Percentiles rank a stretch among this genome's conserved stretches.
Evolutionary conservation across 2,329 filamentous ascomycete genomes (phyloP).

Genomic region (Aureobasidium sp.): DNA sequence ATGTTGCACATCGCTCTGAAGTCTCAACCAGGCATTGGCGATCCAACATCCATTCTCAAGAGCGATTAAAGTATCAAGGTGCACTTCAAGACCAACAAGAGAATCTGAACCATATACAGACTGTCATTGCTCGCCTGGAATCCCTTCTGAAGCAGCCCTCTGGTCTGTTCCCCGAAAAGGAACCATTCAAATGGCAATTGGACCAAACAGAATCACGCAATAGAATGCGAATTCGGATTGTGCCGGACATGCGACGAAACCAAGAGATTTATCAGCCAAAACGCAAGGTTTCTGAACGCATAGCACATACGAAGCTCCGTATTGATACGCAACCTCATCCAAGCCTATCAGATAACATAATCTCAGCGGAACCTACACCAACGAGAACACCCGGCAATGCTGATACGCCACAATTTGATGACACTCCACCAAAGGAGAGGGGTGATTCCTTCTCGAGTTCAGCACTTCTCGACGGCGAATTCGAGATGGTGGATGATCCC

Average conservation of each 20-base stretch:
- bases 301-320: conserved; percentile 31
- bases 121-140: conserved; percentile 71
- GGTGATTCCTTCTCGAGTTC: conserved; percentile 38
- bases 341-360: conserved; percentile 26
- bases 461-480: conserved; percentile 69
- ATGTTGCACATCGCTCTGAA: conserved; percentile 72
- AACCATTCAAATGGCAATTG: conserved; percentile 72
- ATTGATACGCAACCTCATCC: conserved; percentile 24
- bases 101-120: conserved; percentile 68
- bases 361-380: conserved; percentile 19
- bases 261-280: conserved; percentile 80
- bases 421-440: conserved; percentile 30
- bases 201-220: conserved; percentile 94
- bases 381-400: background rate
- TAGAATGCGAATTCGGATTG: conserved; percentile 81
- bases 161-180: conserved; percentile 62
- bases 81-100: conserved; percentile 90
- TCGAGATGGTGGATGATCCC: conserved; percentile 91
- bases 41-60: conserved; percentile 88
- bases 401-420: conserved; percentile 18
- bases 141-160: conserved; percentile 71
- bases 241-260: conserved; percentile 65
- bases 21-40: conserved; percentile 85
- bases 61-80: conserved; percentile 85
- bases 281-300: conserved; percentile 54